phyloP scores from a whole-genome alignment of 2,329 filamentous ascomycete genomes.

The Trichoderma sp. region DNA sequence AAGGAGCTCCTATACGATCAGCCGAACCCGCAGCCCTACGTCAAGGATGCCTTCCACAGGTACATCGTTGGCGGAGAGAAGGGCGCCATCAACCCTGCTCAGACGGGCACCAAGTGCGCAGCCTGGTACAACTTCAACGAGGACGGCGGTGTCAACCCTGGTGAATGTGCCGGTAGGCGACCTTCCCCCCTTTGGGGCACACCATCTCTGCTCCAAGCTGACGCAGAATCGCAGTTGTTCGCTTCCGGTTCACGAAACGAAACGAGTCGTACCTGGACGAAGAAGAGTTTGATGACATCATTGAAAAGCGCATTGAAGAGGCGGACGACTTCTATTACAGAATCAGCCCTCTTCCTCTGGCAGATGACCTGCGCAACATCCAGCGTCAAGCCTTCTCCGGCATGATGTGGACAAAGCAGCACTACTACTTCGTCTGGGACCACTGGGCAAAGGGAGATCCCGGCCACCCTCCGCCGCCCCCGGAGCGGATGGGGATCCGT shows the following conservation, averaged over 20 bases:
- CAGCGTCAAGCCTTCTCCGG: conserved; percentile 92
- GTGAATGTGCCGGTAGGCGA: conserved; percentile 79
- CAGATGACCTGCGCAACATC: conserved; percentile 90
- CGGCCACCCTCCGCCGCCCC: conserved; percentile 80
- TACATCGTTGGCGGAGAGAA: conserved; percentile 83
- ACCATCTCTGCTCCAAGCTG: neutral
- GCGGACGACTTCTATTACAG: conserved; percentile 96
- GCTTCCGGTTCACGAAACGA: conserved; percentile 82
- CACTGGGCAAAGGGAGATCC: conserved; percentile 97
- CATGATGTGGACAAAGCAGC: conserved; percentile 99
- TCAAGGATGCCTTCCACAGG: conserved; percentile 94
- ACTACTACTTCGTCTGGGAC: conserved; percentile 96
- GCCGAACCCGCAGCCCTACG: conserved; percentile 78
- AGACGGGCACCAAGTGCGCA: conserved; percentile 82
- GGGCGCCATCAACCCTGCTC: conserved; percentile 76
- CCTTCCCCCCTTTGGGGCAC: neutral
- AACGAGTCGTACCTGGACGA: conserved; percentile 82
- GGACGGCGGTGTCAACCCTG: conserved; percentile 80
- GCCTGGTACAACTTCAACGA: conserved; percentile 94
- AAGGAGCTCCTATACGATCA: conserved; percentile 74
- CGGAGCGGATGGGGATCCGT: conserved; percentile 75
- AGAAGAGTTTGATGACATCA: conserved; percentile 86
- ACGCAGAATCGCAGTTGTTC: conserved; percentile 63
- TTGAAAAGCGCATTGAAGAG: conserved; percentile 83
- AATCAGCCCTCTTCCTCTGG: conserved; percentile 89